Evolutionary conservation across 2,329 filamentous ascomycete species (phyloP).

Genomic region (Fusarium algeriense): DNA sequence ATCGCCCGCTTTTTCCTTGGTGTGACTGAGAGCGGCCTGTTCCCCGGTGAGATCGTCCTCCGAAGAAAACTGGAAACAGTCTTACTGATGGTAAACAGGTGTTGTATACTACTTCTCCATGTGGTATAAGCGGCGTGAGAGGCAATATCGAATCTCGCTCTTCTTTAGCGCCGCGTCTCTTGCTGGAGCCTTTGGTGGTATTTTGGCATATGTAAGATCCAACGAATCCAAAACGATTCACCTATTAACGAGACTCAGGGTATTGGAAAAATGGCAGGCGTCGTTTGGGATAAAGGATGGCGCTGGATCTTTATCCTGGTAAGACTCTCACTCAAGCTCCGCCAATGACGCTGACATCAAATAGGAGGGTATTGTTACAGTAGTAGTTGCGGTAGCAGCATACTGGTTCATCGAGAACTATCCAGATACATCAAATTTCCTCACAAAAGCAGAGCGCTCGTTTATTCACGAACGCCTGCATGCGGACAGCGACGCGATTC

Average conservation of each 20-base stretch:
- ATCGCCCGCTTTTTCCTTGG: conserved; percentile 67
- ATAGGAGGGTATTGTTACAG: conserved; percentile 67
- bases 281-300: conserved; percentile 66
- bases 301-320: conserved; percentile 72
- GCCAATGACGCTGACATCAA: background rate
- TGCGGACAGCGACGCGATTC: conserved; percentile 76
- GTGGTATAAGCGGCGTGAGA: conserved; percentile 68
- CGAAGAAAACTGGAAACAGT: rapidly evolving
- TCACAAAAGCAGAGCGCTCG: conserved; percentile 65
- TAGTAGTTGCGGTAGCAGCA: conserved; percentile 61
- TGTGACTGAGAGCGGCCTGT: conserved; percentile 65
- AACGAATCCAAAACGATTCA: rapidly evolving
- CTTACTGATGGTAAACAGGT: background rate
- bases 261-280: conserved; percentile 65
- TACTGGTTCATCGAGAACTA: conserved; percentile 77
- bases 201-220: conserved; percentile 63
- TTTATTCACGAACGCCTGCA: conserved; percentile 73
- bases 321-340: background rate
- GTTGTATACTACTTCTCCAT: conserved; percentile 64
- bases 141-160: conserved; percentile 66
- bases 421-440: conserved; percentile 69
- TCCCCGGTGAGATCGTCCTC: conserved; percentile 54
- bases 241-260: conserved; percentile 51
- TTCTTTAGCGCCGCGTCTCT: conserved; percentile 68
- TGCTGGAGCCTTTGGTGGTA: conserved; percentile 68